phyloP scores from a whole-genome alignment of 441 rosid genomes.

The Populus trichocarpa region DNA sequence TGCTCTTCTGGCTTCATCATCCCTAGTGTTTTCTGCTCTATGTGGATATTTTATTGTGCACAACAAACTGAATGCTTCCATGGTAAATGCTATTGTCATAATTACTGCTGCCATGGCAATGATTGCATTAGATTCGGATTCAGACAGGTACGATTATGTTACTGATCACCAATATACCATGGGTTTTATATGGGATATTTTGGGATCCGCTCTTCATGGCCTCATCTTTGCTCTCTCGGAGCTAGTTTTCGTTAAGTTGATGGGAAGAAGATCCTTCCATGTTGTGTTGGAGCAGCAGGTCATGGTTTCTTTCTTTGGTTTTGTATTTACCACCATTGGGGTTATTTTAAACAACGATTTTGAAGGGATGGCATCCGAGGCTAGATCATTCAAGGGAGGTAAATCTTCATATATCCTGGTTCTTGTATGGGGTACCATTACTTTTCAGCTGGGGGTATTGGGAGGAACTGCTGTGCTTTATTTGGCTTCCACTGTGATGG shows the following conservation, averaged over 20 bases:
- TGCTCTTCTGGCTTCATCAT: conserved; percentile 76
- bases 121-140: conserved; percentile 74
- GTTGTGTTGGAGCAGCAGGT: conserved; percentile 85
- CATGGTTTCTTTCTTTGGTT: conserved; percentile 67
- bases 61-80: conserved; percentile 57
- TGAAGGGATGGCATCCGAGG: conserved; percentile 52
- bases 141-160: conserved; percentile 53
- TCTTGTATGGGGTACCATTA: conserved; percentile 59
- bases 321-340: conserved; percentile 62
- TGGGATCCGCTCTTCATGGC: conserved; percentile 84
- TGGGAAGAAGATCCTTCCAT: conserved; percentile 72
- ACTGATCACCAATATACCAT: conserved; percentile 52
- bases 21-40: conserved; percentile 64
- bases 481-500: conserved; percentile 69
- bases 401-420: conserved; percentile 45
- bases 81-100: conserved; percentile 63
- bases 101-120: conserved; percentile 68
- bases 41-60: conserved; percentile 67
- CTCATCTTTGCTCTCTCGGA: conserved; percentile 82
- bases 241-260: conserved; percentile 62
- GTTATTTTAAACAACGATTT: conserved; percentile 49
- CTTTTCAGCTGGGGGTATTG: conserved; percentile 76
- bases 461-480: conserved; percentile 69
- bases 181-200: conserved; percentile 76
- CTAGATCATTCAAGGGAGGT: conserved; percentile 57